These are phyloP conservation scores for Fusarium clavum DNA, from an alignment of 2,329 filamentous ascomycete species.

Conservation along the genomic window DNA sequence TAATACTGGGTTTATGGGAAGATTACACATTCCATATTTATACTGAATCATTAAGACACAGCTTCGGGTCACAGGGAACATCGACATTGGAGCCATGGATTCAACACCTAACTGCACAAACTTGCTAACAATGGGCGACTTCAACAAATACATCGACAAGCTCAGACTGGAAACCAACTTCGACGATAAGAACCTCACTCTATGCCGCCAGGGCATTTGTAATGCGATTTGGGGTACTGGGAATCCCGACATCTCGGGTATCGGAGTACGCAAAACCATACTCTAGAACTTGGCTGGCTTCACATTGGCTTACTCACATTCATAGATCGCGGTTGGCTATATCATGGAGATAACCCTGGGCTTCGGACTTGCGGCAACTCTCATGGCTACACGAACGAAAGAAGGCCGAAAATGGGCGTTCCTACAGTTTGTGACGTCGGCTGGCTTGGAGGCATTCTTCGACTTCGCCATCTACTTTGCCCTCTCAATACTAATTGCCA, in stretches of 20 bases:
- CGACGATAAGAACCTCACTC: background rate
- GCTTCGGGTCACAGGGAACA: accelerated
- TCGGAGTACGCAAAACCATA: background rate
- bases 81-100: background rate
- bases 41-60: background rate
- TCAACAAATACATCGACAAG: background rate
- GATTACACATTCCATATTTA: background rate
- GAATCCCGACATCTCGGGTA: background rate
- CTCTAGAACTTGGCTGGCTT: accelerated
- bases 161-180: background rate
- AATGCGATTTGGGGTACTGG: background rate
- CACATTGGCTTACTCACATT: background rate
- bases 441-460: background rate
- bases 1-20: too few relatives aligned
- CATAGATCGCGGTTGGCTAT: background rate
- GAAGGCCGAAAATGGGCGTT: background rate
- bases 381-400: background rate
- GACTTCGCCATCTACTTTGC: background rate
- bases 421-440: background rate
- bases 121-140: background rate
- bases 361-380: background rate
- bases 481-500: background rate
- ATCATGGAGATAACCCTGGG: background rate
- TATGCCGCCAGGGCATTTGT: background rate
- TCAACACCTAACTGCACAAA: background rate